Percentiles rank a stretch among this genome's conserved stretches.
Conservation (phyloP, 257 asterid species). For the Gentiana dahurica region DNA sequence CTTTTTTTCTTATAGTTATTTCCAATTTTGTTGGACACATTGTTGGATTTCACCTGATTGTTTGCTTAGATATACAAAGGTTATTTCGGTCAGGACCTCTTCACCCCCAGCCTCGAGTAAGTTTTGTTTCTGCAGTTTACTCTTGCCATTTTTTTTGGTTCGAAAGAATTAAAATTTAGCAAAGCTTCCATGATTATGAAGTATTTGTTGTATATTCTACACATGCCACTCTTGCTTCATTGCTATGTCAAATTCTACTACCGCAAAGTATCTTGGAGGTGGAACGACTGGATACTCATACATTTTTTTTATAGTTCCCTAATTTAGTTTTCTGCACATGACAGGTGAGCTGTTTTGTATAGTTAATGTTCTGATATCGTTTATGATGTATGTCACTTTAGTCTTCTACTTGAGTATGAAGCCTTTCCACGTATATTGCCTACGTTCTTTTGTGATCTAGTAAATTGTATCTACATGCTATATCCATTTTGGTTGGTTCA, state of each 20-base stretch:
- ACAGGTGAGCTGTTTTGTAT: no score
- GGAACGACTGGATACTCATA: no score
- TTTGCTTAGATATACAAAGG: conserved; percentile 61
- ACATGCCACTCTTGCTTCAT: no score
- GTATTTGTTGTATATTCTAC: no score
- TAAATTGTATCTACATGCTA: background rate
- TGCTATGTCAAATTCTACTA: no score
- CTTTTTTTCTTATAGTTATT: background rate
- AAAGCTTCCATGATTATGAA: background rate
- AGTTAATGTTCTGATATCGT: no score
- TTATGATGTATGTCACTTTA: background rate
- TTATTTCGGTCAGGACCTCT: conserved; percentile 80
- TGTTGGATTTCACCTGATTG: conserved; percentile 34
- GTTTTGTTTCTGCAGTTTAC: conserved; percentile 14
- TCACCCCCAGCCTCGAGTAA: conserved; percentile 89
- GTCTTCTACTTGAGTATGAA: background rate
- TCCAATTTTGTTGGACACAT: conserved; percentile 8
- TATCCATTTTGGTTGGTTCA: background rate
- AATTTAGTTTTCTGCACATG: no score
- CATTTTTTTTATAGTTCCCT: no score
- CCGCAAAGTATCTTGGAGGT: no score
- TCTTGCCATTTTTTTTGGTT: background rate
- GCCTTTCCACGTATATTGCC: background rate
- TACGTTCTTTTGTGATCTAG: background rate
- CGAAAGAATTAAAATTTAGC: background rate